phyloP scores from a whole-genome alignment of 192 early-diverging fungal genomes.

The Coemansia sp. region DNA sequence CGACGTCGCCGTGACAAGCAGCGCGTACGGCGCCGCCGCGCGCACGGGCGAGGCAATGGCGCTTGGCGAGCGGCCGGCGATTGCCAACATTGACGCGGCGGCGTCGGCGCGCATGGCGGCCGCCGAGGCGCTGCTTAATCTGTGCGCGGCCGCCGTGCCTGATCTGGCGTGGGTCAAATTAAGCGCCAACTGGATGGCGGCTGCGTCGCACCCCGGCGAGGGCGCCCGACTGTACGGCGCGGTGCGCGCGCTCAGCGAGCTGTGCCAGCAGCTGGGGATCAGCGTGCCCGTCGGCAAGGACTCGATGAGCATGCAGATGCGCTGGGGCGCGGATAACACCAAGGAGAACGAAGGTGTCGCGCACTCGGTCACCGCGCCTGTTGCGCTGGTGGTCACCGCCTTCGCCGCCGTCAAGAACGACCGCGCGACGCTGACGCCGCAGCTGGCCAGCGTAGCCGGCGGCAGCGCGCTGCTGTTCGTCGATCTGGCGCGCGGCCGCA shows the following conservation, averaged over 20 bases:
- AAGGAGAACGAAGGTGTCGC: too few species aligned
- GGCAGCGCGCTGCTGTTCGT: constrained; percentile 68
- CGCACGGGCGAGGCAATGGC: constrained; percentile 95
- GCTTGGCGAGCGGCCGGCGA: constrained; percentile 92
- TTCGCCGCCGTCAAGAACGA: constrained; percentile 88
- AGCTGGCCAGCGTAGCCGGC: constrained; percentile 58
- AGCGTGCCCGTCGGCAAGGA: constrained; percentile 99
- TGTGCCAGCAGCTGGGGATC: constrained; percentile 91
- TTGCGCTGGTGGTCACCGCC: constrained; percentile 91
- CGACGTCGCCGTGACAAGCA: constrained; percentile 89
- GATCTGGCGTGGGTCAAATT: constrained; percentile 75
- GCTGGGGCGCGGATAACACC: constrained; percentile 62
- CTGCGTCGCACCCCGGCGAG: constrained; percentile 88
- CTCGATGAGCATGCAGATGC: constrained; percentile 99
- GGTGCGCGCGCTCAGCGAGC: constrained; percentile 89
- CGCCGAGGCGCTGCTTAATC: constrained; percentile 90
- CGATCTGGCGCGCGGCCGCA: constrained; percentile 81
- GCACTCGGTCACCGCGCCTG: constrained; percentile 91
- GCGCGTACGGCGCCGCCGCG: constrained; percentile 60
- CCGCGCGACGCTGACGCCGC: constrained; percentile 87
- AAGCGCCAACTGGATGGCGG: constrained; percentile 99
- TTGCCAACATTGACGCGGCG: constrained; percentile 81
- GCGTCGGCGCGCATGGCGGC: constrained; percentile 97
- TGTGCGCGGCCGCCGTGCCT: constrained; percentile 83
- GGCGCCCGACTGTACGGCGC: constrained; percentile 91